phyloP scores from a whole-genome alignment of 352 stramenopile species.

The Peronospora belbahrii region DNA sequence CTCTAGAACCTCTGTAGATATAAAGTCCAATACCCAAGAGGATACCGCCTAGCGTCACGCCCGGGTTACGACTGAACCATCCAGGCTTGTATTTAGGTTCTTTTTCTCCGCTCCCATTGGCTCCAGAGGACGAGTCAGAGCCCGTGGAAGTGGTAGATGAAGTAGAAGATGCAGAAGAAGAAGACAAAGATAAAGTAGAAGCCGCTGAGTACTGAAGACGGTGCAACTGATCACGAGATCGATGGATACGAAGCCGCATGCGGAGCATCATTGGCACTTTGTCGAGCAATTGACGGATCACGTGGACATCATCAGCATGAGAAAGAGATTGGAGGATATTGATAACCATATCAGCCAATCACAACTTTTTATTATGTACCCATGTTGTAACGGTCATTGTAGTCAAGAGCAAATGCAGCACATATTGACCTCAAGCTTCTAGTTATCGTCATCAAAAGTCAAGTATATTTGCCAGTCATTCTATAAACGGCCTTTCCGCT shows the following conservation, averaged over 20 bases:
- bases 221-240: slow-evolving; percentile 4
- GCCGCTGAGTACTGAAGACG: slow-evolving; percentile 12
- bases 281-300: slow-evolving; percentile 2
- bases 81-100: slow-evolving; percentile 74
- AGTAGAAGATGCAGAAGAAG: slow-evolving; percentile 3
- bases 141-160: not conserved
- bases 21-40: slow-evolving; percentile 58
- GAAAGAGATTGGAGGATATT: no score
- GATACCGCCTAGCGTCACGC: slow-evolving; percentile 64
- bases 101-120: slow-evolving; percentile 25
- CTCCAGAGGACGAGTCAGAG: slow-evolving; percentile 1
- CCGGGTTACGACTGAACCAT: slow-evolving; percentile 81
- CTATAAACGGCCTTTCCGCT: no score
- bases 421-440: no score
- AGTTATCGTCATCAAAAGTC: no score
- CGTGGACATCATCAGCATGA: no score
- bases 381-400: no score
- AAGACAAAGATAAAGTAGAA: no score
- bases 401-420: no score
- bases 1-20: slow-evolving; percentile 61
- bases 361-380: no score
- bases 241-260: slow-evolving; percentile 14
- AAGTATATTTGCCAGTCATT: no score
- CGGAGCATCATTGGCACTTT: slow-evolving; percentile 9
- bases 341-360: no score